These are phyloP conservation scores for Penicillium aurantiogriseum DNA, from an alignment of 2,329 filamentous ascomycete genomes.

Conservation along the genomic window DNA sequence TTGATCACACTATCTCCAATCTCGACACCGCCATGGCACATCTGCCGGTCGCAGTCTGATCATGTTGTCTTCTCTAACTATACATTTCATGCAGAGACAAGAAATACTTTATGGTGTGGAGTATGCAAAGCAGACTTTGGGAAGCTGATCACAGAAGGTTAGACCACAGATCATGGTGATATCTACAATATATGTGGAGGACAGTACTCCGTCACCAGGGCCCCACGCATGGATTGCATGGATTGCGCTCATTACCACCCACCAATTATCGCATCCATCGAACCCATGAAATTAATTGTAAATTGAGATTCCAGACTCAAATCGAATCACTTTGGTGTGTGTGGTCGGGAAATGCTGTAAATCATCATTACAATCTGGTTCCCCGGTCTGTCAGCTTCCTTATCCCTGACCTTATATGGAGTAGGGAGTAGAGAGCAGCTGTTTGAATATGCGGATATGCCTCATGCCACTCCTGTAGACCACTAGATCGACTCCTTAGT, in stretches of 20 bases:
- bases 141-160: not conserved
- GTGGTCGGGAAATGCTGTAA: not conserved
- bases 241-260: not conserved
- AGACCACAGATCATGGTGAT: not conserved
- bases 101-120: not conserved
- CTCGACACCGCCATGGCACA: not conserved
- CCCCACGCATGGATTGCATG: not conserved
- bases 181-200: slow-evolving; percentile 2
- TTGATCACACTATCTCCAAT: too few species aligned
- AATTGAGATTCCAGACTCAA: not conserved
- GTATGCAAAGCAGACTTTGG: not conserved
- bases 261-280: not conserved
- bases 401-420: not conserved
- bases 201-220: slow-evolving; percentile 5
- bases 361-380: not conserved
- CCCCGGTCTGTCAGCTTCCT: not conserved
- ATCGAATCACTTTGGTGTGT: not conserved
- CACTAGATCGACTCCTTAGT: too few species aligned
- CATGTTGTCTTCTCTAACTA: not conserved
- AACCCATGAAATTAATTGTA: not conserved
- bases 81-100: not conserved
- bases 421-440: not conserved
- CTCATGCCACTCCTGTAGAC: not conserved
- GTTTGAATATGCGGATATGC: not conserved
- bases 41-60: not conserved